Base-by-base conservation (phyloP, 2,329 filamentous ascomycete species). In the Stenocarpella maydis region DNA sequence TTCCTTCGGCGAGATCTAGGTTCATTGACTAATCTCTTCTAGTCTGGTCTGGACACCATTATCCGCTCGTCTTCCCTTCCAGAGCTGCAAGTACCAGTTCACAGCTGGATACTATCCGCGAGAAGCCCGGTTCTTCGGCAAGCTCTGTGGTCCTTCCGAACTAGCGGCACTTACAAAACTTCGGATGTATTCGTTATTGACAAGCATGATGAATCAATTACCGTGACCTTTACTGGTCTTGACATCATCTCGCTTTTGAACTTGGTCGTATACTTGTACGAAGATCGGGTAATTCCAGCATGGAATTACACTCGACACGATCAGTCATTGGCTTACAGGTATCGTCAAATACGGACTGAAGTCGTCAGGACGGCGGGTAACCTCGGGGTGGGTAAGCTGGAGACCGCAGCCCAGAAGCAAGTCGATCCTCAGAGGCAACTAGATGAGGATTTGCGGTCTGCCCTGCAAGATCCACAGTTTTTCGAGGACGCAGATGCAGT, bases 181-280 rank as follows among this genome's bases (percentile, higher is more conserved):
- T 78, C 88, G 2, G 92, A 94, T 43, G 71, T 90, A 0, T 78
- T 94, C 12, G 82, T 80, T 0, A 85, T 94, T 21, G 84, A 85
- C 65, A 81, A 86, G 34, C 81, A 73, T 1, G 78, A 85, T 21
- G 85, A 85, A 7, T 86, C 85, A 53, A 80, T 85, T 1, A 69
- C 90, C 12, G 76, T 98, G 24, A 86, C 87, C 0, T 91, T 98
- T 65, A 82, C 88, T 24, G 80, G 88, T 1, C 75, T 95, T 15
- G 94, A 98, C 76, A 85, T 96, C 45, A 83, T 97, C 41, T 91
- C 93, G 0, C 77, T 98, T 8, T 82, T 97, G 68, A 95, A 97
- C 74, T 74, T 98, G 12, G 87, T 92, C 1, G 83, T 95, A 12
- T 98, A 93, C 75, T 77, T 91, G 9, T 98, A 98, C 77, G 91